Conservation (phyloP, 73 alveolate species). For the Paramecium bursaria region DNA sequence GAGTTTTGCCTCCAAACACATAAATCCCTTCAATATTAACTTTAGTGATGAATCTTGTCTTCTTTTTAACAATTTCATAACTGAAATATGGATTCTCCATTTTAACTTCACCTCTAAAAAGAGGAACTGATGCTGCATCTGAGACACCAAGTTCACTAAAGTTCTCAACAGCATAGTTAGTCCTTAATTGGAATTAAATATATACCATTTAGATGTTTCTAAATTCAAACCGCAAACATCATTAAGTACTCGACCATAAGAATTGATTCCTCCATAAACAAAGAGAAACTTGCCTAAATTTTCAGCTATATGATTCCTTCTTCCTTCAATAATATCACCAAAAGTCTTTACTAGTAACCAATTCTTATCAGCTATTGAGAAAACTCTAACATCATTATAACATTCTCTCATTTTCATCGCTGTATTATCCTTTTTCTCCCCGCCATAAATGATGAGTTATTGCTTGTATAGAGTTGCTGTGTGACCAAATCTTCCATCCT, state of each 20-base stretch:
- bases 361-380: constrained; percentile 30
- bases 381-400: constrained; percentile 59
- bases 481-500: constrained; percentile 72
- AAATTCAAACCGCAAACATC: constrained; percentile 60
- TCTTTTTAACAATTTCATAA: constrained; percentile 60
- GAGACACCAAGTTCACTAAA: constrained; percentile 52
- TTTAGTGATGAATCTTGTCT: constrained; percentile 27
- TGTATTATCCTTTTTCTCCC: constrained; percentile 63
- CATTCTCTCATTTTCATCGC: constrained; percentile 69
- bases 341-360: constrained; percentile 55
- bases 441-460: constrained; percentile 60
- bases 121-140: constrained; percentile 40
- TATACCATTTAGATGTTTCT: constrained; percentile 67
- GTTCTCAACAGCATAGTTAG: constrained; percentile 4
- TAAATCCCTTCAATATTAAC: constrained; percentile 86
- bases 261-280: constrained; percentile 67
- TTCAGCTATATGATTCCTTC: constrained; percentile 68
- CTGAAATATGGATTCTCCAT: constrained; percentile 69
- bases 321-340: constrained; percentile 68
- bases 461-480: constrained; percentile 60
- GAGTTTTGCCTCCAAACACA: constrained; percentile 92
- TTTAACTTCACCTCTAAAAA: constrained; percentile 64
- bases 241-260: constrained; percentile 42
- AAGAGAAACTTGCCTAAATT: constrained; percentile 40
- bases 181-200: not conserved